Base-by-base conservation (phyloP, 164 flowering plant genomes). In the Sedum album region DNA sequence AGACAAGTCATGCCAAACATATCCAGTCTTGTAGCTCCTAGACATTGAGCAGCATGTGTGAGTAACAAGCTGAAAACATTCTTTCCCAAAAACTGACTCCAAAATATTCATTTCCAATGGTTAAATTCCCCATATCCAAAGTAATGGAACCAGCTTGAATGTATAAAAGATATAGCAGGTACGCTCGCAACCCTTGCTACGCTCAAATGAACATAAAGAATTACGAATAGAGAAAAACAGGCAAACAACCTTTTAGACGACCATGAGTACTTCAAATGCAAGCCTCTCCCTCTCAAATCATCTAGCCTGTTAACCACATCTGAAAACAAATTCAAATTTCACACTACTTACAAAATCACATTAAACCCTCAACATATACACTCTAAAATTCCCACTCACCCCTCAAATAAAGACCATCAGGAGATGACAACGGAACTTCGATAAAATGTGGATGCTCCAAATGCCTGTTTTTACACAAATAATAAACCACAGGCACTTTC, bases 1-100 rank as follows among this genome's bases (percentile, higher is more conserved):
- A 4, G 61, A 25, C 61, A 55, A 18, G 31, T 55, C 61, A 26
- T 55, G 61, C 61, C 61, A 55, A 55, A 55, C 61, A 25, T 55
- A 55, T 55, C 61, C 61, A 25, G 61, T 55, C 61, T 55, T 55
- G 61, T 55, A 55, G 61, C 61, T 55, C 31, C 61, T 55, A 55
- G 17, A 55, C 30, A 53, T 55, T 11, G 17, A 53, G 30, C 30
- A 26, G 23, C 28, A 21, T 23, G 23, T 13, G 21, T 53, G 6
- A 55, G 61, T 26, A 6, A 26, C 17, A 55, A 25, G 10, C 61
- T 5, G 1, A 53, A 26, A 26, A 25, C 17, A 55, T 55, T 31
- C 31, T 55, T 55, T 55, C 6, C 31, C 7, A 53, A 21, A 2
- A 20, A 4, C n/a, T 18, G 23, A 53, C 60, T 53, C 28, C 18